Conservation (phyloP, 2,329 filamentous ascomycete genomes). For the Cercospora zeina region DNA sequence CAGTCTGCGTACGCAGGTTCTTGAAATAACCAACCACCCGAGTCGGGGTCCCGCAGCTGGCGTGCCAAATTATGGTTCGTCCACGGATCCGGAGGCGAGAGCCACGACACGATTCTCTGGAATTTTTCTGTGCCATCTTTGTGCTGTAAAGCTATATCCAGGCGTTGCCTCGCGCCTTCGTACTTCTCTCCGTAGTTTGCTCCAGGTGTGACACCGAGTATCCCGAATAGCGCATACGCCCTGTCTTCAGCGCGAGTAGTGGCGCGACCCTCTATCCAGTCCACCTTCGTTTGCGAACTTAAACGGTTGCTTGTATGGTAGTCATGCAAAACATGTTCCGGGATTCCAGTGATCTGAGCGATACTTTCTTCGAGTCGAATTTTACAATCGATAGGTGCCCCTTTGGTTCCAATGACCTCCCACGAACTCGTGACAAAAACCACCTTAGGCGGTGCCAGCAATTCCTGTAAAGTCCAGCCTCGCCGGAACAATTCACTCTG, state of each 20-base stretch:
- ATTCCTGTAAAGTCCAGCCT: conserved; percentile 14
- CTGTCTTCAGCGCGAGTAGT: conserved; percentile 25
- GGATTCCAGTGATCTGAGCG: conserved; percentile 19
- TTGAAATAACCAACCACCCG: conserved; percentile 28
- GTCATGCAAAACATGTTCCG: conserved; percentile 18
- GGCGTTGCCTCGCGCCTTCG: conserved; percentile 22
- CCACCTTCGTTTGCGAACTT: conserved; percentile 18
- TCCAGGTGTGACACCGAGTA: conserved; percentile 22
- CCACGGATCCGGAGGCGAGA: conserved; percentile 22
- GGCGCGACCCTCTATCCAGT: conserved; percentile 26
- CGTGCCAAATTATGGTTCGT: conserved; percentile 23
- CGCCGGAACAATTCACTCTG: conserved; percentile 29
- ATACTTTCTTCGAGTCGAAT: conserved; percentile 17
- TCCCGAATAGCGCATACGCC: conserved; percentile 27
- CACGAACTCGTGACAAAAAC: conserved; percentile 27
- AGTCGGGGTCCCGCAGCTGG: conserved; percentile 13
- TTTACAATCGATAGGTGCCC: conserved; percentile 10
- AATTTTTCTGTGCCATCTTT: background rate
- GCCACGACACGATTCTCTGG: conserved; percentile 12
- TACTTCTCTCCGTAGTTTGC: conserved; percentile 26
- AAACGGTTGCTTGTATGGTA: conserved; percentile 11
- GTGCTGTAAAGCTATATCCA: conserved; percentile 13
- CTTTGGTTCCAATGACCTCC: conserved; percentile 32
- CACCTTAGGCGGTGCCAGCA: conserved; percentile 28
- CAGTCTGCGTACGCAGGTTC: too few relatives aligned